Percentiles rank a stretch among this genome's conserved stretches.
Evolutionary conservation across 768 basidiomycete species (phyloP).

Genomic region (Amanita pallidorosea): DNA sequence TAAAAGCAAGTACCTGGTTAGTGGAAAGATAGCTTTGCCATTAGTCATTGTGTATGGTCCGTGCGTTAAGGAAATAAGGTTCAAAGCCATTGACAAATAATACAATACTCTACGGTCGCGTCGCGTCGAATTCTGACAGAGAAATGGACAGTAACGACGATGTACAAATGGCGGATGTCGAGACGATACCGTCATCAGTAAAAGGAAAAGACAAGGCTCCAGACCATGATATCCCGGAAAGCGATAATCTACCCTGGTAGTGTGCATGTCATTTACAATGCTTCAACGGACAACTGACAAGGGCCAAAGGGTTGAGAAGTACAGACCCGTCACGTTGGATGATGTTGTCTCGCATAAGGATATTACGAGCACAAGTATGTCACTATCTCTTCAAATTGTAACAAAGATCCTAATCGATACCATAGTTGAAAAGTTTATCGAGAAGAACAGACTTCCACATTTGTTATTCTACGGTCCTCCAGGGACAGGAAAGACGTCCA

Average conservation of each 20-base stretch:
- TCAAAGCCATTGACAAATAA: constrained; percentile 12
- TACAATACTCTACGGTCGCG: constrained; percentile 10
- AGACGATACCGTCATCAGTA: constrained; percentile 21
- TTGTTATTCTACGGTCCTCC: constrained; percentile 96
- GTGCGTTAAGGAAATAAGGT: constrained; percentile 25
- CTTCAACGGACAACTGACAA: neutral
- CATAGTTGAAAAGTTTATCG: constrained; percentile 92
- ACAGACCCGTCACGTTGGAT: constrained; percentile 80
- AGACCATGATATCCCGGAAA: constrained; percentile 30
- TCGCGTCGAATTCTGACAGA: neutral
- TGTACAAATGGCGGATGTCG: constrained; percentile 36
- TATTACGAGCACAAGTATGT: constrained; percentile 87
- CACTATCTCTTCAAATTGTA: neutral
- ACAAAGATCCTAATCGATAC: neutral
- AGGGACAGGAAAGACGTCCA: constrained; percentile 97
- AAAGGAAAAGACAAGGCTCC: constrained; percentile 69
- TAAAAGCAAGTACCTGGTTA: constrained; percentile 58
- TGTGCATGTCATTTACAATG: constrained; percentile 12
- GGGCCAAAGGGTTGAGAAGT: constrained; percentile 86
- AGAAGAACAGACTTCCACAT: constrained; percentile 89
- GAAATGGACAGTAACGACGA: constrained; percentile 54
- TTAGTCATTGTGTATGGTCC: constrained; percentile 35
- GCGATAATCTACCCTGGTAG: constrained; percentile 81
- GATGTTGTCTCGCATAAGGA: constrained; percentile 97
- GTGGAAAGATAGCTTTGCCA: constrained; percentile 10